A percentile compares a stretch with the other conserved stretches of the same genome.
phyloP scores from a whole-genome alignment of 768 basidiomycete species.

The Boletus subparvulus region DNA sequence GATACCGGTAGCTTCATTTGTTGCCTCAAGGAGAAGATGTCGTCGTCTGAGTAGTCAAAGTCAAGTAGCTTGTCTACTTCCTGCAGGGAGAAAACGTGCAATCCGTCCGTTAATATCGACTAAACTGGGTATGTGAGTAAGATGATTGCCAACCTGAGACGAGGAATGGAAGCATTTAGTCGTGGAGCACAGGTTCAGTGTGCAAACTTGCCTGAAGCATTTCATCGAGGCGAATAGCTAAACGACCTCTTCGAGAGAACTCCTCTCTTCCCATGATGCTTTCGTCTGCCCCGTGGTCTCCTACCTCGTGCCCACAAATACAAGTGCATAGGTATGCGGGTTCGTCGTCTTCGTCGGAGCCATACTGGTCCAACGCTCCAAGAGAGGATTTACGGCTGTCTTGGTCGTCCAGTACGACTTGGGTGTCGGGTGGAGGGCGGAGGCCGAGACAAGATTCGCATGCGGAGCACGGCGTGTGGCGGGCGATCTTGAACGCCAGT shows the following conservation, averaged over 20 bases:
- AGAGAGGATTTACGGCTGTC: constrained; percentile 45
- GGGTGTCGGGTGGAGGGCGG: constrained; percentile 57
- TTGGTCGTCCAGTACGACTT: constrained; percentile 57
- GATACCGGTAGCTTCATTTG: constrained; percentile 63
- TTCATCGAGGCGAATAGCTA: constrained; percentile 81
- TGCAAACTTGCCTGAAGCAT: constrained; percentile 59
- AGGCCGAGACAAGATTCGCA: constrained; percentile 73
- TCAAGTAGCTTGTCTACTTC: constrained; percentile 75
- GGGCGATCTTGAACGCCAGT: constrained; percentile 74
- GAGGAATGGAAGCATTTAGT: constrained; percentile 14
- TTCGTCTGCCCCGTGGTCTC: constrained; percentile 67
- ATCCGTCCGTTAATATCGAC: constrained; percentile 12
- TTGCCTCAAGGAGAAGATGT: constrained; percentile 64
- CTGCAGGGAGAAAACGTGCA: constrained; percentile 39
- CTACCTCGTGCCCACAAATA: constrained; percentile 65
- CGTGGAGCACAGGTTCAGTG: background rate
- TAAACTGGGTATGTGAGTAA: constrained; percentile 11
- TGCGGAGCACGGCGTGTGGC: constrained; percentile 68
- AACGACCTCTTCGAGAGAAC: constrained; percentile 67
- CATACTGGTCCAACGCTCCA: constrained; percentile 60
- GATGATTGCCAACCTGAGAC: constrained; percentile 24
- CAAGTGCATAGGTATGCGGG: constrained; percentile 59
- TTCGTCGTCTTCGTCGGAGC: constrained; percentile 67
- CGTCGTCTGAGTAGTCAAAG: constrained; percentile 72
- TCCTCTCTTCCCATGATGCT: constrained; percentile 56